Base-by-base conservation (phyloP, 257 asterid species). In the Cordia subcordata region DNA sequence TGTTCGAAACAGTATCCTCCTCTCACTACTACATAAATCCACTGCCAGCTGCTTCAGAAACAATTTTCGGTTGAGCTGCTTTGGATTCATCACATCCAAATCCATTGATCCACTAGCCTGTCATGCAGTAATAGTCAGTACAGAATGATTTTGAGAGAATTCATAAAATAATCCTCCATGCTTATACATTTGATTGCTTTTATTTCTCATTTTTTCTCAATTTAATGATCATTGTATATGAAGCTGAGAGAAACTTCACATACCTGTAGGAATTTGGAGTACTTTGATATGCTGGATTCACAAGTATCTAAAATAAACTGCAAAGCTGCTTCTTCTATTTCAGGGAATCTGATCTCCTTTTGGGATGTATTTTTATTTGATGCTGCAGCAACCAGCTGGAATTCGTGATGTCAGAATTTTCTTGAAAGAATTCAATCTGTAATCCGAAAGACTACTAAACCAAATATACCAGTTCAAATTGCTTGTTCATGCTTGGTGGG, bases 31-130 rank as follows among this genome's bases (percentile, higher is more conserved):
- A 55, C 96, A 82, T 68, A 91, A 71, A 63, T 87, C 98, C 61
- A 91, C 92, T 0, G 98, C 98, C 6, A 91, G 86, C 77, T 91
- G 94, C 73, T 91, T 91, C 79, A 91, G 71, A 78, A 91, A 91
- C 73, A 79, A 22, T 69, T 85, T 91, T 19, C 98, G 75, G 73
- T 91, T 91, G 66, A 91, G 74, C 49, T 82, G 84, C 83, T 91
- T 87, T 42, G 98, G 98, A 63, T 82, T 85, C 0, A 94, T 88
- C 77, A 91, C 88, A 38, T 91, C 98, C 75, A 91, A 75, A 67
- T 91, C 96, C 95, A 91, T 85, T 12, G 85, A 74, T 58, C 96
- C 98, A 60, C 95, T 88, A 55, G 81, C 88, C 95, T 88, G 78
- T 44, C 21, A n/a, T 61, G 49, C 13, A 59, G 38, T 61, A 49